Conservation (phyloP, 148 eudicot species). For the Persicaria tinctoria region DNA sequence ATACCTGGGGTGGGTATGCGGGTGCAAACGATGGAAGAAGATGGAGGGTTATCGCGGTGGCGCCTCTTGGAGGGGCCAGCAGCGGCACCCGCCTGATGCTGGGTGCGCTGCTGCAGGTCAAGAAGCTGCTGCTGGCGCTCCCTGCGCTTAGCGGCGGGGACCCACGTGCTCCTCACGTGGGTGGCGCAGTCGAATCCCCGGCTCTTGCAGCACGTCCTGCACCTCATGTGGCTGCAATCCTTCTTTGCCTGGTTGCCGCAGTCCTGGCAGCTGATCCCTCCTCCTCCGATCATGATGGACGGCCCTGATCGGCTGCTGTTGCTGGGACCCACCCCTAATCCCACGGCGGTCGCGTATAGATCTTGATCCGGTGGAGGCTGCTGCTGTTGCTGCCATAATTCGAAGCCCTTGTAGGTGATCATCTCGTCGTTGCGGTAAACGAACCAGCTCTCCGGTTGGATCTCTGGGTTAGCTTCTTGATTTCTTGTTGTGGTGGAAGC, state of each 20-base stretch:
- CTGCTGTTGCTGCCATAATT: slow-evolving; percentile 67
- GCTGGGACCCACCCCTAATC: slow-evolving; percentile 9
- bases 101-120: slow-evolving; percentile 13
- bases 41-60: background rate
- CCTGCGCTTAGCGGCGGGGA: slow-evolving; percentile 72
- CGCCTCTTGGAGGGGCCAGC: background rate
- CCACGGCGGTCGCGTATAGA: slow-evolving; percentile 11
- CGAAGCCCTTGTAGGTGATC: slow-evolving; percentile 55
- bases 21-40: slow-evolving; percentile 10
- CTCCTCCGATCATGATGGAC: slow-evolving; percentile 21
- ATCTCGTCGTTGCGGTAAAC: slow-evolving; percentile 38
- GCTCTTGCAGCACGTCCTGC: slow-evolving; percentile 84
- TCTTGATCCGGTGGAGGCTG: slow-evolving; percentile 1
- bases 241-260: slow-evolving; percentile 89
- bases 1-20: background rate
- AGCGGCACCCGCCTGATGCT: background rate
- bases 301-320: slow-evolving; percentile 12
- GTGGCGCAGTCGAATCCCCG: slow-evolving; percentile 70
- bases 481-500: slow-evolving; percentile 10
- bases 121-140: slow-evolving; percentile 49
- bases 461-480: background rate
- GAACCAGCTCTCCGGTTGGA: slow-evolving; percentile 17
- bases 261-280: slow-evolving; percentile 63
- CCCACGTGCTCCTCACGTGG: slow-evolving; percentile 92
- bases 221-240: slow-evolving; percentile 61